Base-by-base conservation (phyloP, 768 basidiomycete species). In the Lactarius trivialis region DNA sequence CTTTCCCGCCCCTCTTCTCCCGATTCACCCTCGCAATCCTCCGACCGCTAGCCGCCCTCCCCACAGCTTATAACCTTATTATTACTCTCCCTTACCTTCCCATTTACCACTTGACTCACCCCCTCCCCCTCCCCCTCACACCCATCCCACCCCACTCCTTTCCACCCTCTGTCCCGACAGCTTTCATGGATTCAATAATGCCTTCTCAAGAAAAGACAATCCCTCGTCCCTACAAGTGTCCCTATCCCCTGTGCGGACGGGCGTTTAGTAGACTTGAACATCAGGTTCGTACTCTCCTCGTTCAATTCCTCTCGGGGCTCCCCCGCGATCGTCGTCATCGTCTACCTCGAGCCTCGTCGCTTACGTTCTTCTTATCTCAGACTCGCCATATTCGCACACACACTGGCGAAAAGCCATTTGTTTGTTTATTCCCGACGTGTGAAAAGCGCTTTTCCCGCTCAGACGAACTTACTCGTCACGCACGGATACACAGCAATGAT, bases 331-430 rank as follows among this genome's bases (percentile, higher is more conserved):
- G n/a, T 41, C 60, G 7, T 41, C 41, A 15, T 49, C n/a, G 19
- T 53, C 32, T 32, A 8, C 24, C 41, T 28, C 32, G 55, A 15
- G 3, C 36, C 55, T 32, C 26, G n/a, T 51, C 58, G 14, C 56
- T 65, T n/a, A 60, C 60, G 12, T 36, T n/a, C 14, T n/a, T 9
- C 61, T 26, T 36, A 49, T 60, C 37, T 0, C 73, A 98, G 92
- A 99, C 96, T 21, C 88, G 96, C 65, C 96, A 99, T 71, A 97
- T 98, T 58, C 89, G 96, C 63, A 99, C 95, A 0, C 96, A 99
- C 74, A 99, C 96, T 0, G 96, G 96, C 70, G 96, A 99, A 76
- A 98, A 97, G 69, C 96, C 96, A 2, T 98, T 98, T 70, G 82
- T 84, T 24, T 99, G 96, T 82, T 87, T 85, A 1, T 91, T 87